phyloP scores from a whole-genome alignment of 2,329 filamentous ascomycete species.

The Fusarium secorum region DNA sequence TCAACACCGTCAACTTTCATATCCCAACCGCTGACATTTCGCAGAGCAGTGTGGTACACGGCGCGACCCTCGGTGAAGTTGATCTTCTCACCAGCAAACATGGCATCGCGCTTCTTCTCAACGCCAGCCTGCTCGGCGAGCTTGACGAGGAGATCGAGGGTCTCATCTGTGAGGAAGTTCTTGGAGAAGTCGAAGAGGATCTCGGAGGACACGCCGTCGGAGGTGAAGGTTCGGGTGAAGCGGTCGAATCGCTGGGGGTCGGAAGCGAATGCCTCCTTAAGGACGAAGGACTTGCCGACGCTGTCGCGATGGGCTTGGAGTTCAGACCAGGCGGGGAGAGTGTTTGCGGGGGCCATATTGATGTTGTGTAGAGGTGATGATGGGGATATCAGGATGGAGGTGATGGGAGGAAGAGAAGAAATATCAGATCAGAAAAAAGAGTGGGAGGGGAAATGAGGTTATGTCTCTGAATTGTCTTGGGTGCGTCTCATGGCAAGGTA shows the following conservation, averaged over 20 bases:
- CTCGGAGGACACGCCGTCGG: constrained; percentile 81
- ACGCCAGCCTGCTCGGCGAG: constrained; percentile 90
- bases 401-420: neutral
- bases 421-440: neutral
- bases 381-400: neutral
- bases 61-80: constrained; percentile 98
- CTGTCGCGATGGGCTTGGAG: constrained; percentile 90
- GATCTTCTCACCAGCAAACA: constrained; percentile 98
- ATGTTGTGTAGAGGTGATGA: neutral
- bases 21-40: constrained; percentile 84
- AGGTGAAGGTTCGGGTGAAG: constrained; percentile 85
- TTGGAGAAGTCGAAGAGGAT: constrained; percentile 99
- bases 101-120: constrained; percentile 92
- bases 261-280: constrained; percentile 91
- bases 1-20: constrained; percentile 89
- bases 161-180: constrained; percentile 97
- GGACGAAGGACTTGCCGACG: constrained; percentile 86
- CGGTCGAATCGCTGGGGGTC: constrained; percentile 90
- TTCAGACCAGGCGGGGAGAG: constrained; percentile 85
- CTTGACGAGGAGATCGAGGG: constrained; percentile 83
- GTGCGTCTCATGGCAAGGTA: neutral
- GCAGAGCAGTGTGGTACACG: constrained; percentile 93
- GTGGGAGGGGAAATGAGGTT: constrained; percentile 31
- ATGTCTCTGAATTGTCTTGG: constrained; percentile 17
- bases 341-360: constrained; percentile 81